A percentile compares a stretch with the other conserved stretches of the same genome.
Evolutionary conservation across 495 filamentous ascomycete genomes (phyloP).

Genomic region (Penicillium roqueforti): DNA sequence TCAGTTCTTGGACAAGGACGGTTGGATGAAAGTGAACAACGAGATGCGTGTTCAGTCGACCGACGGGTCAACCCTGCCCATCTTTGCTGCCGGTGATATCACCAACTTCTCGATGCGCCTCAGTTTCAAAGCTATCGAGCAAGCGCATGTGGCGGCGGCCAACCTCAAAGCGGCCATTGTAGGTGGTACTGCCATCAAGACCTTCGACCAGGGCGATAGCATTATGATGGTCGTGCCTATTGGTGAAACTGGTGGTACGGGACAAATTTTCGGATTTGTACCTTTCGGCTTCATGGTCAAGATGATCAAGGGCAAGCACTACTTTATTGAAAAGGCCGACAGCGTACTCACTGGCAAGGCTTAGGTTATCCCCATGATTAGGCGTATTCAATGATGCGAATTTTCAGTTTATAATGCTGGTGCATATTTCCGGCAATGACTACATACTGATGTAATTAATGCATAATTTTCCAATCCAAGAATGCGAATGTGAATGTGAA

Average conservation of each 20-base stretch:
- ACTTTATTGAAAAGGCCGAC: constrained; percentile 32
- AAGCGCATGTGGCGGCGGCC: constrained; percentile 25
- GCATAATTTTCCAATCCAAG: background rate
- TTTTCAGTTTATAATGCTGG: background rate
- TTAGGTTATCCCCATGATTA: background rate
- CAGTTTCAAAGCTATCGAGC: constrained; percentile 25
- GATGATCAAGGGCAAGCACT: constrained; percentile 45
- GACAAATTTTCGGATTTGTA: constrained; percentile 45
- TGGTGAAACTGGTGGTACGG: constrained; percentile 44
- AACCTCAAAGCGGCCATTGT: constrained; percentile 36
- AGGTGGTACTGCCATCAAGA: constrained; percentile 18
- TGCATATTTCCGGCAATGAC: constrained; percentile 1
- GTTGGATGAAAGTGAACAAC: constrained; percentile 54
- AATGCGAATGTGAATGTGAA: background rate
- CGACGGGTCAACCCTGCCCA: constrained; percentile 20
- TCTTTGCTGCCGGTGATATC: constrained; percentile 43
- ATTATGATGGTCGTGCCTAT: constrained; percentile 40
- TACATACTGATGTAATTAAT: constrained; percentile 6
- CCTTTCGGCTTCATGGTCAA: constrained; percentile 42
- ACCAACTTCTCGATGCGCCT: constrained; percentile 31
- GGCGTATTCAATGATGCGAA: background rate
- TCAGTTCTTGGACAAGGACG: constrained; percentile 43
- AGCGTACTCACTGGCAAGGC: constrained; percentile 13
- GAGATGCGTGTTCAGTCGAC: constrained; percentile 46
- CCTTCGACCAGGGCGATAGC: constrained; percentile 23